Percentiles rank a stretch among this genome's conserved stretches.
Evolutionary conservation across 1,284 basidiomycete species (phyloP).

Genomic region (Cryptococcus amylolentus): DNA sequence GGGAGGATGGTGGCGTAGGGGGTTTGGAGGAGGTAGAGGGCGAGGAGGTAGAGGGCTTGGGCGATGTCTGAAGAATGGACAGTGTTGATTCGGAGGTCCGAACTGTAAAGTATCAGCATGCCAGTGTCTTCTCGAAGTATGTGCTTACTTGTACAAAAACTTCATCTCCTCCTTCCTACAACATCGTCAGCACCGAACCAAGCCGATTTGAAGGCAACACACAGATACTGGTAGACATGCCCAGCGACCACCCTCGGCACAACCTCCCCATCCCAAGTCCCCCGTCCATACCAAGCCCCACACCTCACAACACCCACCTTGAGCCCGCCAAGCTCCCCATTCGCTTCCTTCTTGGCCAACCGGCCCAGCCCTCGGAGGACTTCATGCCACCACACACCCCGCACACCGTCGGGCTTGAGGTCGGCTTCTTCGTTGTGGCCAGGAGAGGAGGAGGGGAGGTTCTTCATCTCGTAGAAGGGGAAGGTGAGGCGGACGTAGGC

Average conservation of each 20-base stretch:
- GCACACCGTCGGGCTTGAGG: slow-evolving; percentile 65
- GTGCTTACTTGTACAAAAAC: slow-evolving; percentile 60
- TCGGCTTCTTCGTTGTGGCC: slow-evolving; percentile 61
- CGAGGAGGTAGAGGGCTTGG: slow-evolving; percentile 66
- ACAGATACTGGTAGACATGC: slow-evolving; percentile 72
- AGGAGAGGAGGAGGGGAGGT: slow-evolving; percentile 40
- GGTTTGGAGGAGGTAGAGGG: slow-evolving; percentile 29
- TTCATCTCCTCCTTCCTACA: slow-evolving; percentile 72
- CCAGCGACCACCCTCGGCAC: slow-evolving; percentile 67
- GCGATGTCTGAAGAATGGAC: slow-evolving; percentile 75
- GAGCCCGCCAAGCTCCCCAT: slow-evolving; percentile 48
- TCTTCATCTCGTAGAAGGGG: slow-evolving; percentile 72
- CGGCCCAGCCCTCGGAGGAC: slow-evolving; percentile 68
- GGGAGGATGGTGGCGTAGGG: slow-evolving; percentile 22
- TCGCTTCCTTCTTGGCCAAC: slow-evolving; percentile 58
- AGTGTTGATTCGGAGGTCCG: slow-evolving; percentile 74
- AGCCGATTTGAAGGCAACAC: neutral
- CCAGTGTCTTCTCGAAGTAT: neutral
- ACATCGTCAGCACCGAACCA: slow-evolving; percentile 13
- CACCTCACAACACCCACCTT: slow-evolving; percentile 68
- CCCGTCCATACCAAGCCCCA: slow-evolving; percentile 41
- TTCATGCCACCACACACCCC: slow-evolving; percentile 89
- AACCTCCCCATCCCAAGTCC: slow-evolving; percentile 51
- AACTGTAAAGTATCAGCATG: slow-evolving; percentile 34
- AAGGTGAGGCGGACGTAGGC: slow-evolving; percentile 76